Base-by-base conservation (phyloP, 495 filamentous ascomycete species). In the Aspergillus olivimuriae region DNA sequence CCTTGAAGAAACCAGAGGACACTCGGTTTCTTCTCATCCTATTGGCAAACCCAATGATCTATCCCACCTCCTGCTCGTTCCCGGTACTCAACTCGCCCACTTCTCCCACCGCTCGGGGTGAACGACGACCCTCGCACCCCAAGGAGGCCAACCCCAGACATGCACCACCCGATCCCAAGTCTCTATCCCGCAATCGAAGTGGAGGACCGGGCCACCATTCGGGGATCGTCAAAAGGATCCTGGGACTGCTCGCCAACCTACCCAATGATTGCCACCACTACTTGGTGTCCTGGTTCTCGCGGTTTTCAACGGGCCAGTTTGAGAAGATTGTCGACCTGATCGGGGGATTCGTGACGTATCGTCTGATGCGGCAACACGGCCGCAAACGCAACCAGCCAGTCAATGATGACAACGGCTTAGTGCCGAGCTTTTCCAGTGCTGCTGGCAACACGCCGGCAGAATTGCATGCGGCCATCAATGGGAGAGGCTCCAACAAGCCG, bases 161-260 rank as follows among this genome's bases (percentile, higher is more conserved):
- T 34, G 45, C 34, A 16, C 44, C 47, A 11, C 49, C 53, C 41
- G 52, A 61, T 33, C 33, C 41, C 16, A 62, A 54, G 23, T 42
- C 24, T 20, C 20, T 53, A 28, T 42, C 47, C 9, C 44, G 48
- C 26, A 14, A 36, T 41, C 54, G 60, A 21, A 51, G 39, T 33
- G 50, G 56, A 28, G 69, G 65, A 24, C 62, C 78, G 34, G 75
- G 75, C 15, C 70, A 79, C 37, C 83, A 92, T 52, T 84, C 86
- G n/a, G 83, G 83, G 12, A 86, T 95, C 44, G 75, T 92, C 55
- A 96, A 95, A 56, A 77, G 90, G 34, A 83, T 94, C 38, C 56
- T 95, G 17, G 90, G 90, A 5, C 61, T 95, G 20, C 47, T 95
- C 33, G 82, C 87, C 2, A 87, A 94, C 61, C 61, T 85, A 11